Percentiles rank a stretch among this genome's conserved stretches.
phyloP scores from a whole-genome alignment of 352 stramenopile species.

The Phytophthora niederhauseri region DNA sequence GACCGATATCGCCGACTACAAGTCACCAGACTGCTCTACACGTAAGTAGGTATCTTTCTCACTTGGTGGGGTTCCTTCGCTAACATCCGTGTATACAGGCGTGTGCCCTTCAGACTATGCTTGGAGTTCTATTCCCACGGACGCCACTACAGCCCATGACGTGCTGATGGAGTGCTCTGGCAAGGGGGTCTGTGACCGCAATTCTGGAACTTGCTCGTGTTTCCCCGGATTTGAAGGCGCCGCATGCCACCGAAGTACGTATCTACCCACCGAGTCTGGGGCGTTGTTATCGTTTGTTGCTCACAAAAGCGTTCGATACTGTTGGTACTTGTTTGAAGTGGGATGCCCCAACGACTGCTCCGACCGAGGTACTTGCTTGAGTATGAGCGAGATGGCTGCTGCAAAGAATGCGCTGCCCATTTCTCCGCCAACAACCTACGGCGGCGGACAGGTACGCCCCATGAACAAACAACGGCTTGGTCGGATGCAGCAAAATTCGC shows the following conservation, averaged over 20 bases:
- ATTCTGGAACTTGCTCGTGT: conserved; percentile 75
- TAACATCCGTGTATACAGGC: conserved; percentile 32
- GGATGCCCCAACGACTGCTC: conserved; percentile 76
- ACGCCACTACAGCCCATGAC: conserved; percentile 44
- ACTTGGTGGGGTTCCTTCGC: background rate
- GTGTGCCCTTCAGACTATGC: conserved; percentile 58
- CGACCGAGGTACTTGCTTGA: conserved; percentile 75
- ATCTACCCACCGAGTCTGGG: too few species aligned
- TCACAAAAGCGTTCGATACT: conserved; percentile 3
- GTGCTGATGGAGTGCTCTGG: conserved; percentile 84
- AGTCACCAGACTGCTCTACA: conserved; percentile 79
- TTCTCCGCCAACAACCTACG: conserved; percentile 70
- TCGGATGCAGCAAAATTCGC: background rate
- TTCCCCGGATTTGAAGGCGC: conserved; percentile 80
- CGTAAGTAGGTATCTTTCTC: conserved; percentile 26
- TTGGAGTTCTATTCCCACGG: conserved; percentile 59
- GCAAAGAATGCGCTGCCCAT: conserved; percentile 71
- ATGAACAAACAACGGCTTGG: too few species aligned
- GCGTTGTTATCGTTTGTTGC: background rate
- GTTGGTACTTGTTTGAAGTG: conserved; percentile 32
- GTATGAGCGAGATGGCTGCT: conserved; percentile 81
- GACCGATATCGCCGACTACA: conserved; percentile 75
- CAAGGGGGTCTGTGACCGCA: conserved; percentile 86
- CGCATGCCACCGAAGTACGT: conserved; percentile 81
- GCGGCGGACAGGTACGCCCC: conserved; percentile 39